Evolutionary conservation across 2,329 filamentous ascomycete species (phyloP), one percentile per base, ranked within the genome.

Genomic region (Hypoxylon sp.): DNA sequence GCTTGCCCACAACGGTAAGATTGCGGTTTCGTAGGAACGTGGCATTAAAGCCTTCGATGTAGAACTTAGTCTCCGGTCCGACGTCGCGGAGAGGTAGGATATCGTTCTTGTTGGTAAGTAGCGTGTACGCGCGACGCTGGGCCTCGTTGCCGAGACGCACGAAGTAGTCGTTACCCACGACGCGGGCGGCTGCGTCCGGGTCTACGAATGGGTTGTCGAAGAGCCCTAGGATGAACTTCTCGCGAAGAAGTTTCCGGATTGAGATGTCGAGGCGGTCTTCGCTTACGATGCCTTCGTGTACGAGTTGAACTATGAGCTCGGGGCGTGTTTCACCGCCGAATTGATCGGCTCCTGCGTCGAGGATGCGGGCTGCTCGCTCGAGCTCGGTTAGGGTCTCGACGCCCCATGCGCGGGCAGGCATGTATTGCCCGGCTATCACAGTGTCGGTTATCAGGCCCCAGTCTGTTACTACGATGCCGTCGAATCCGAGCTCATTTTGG

Each of bases 191-290:
- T 0, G 75, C 77, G 1, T 81, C 80, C 1, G 78, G 76, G 62
- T 87, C 82, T 3, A 86, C 81, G 46, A 83, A 86, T 0, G 82
- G 84, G 51, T 83, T 80, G 11, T 86, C 84, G 53, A 86, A 87
- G 6, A 86, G 80, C 2, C 84, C 84, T 0, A 86, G 79, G 3
- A 79, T 56, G 69, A 86, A 86, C 72, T 86, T 87, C 66, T 87
- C 84, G 30, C 74, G 76, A 3, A 86, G 76, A 0, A 86, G 74
- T 1, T 81, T 81, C 1, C 81, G 77, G 2, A 86, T 80, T 0
- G 84, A 86, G 6, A 75, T 58, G 56, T 86, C 81, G 3, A 87
- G 73, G 11, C 84, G 82, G 0, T 74, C 72, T 59, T 86, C 83
- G 6, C 79, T 68, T 11, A 83, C 72, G n/a, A 75, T 72, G 25